Evolutionary conservation across 768 basidiomycete genomes (phyloP), one percentile per base, ranked within the genome.

Genomic region (Neoboletus magnificus): DNA sequence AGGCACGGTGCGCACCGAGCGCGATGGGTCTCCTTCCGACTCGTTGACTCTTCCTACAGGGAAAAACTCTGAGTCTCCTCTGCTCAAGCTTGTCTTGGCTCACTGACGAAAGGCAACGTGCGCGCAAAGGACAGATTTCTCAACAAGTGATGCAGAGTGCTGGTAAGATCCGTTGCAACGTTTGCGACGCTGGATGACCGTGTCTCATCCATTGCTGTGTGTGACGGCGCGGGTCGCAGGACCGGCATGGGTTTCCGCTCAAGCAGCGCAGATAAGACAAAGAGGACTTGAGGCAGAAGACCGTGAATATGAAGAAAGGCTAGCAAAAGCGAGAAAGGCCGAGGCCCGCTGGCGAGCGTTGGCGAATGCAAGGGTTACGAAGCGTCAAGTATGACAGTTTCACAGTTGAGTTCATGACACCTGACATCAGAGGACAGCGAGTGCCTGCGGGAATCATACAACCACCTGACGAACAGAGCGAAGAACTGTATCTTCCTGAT

Each of bases 31-130:
- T 18, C 29, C 22, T 15, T 25, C 32, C 25, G 1, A 54, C 13
- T 48, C 16, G 20, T 27, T 54, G 46, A 58, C 52, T 6, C 33
- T 30, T 23, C 4, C n/a, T 22, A 2, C 64, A 94, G 92, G 93
- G 93, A 27, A 96, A 96, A 71, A 93, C 93, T 0, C 72, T 93
- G 33, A 90, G 85, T 64, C 76, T 95, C 16, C 77, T 95, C 27
- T 91, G 86, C 59, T 80, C 89, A 4, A 77, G 87, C 10, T 70
- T 94, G 39, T 83, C 86, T 1, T 95, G 89, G 90, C 76, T 91
- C 20, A 66, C 71, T 18, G 89, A 89, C 63, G 83, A 90, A 58
- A 82, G 81, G 58, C 77, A 82, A 44, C 83, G 91, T 22, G 85
- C 86, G 11, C 77, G 77, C 54, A 87, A 83, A 55, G 90, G 88